A percentile compares a stretch with the other conserved stretches of the same genome.
Conservation (phyloP, 257 asterid species). For the Lithospermum erythrorhizon region DNA sequence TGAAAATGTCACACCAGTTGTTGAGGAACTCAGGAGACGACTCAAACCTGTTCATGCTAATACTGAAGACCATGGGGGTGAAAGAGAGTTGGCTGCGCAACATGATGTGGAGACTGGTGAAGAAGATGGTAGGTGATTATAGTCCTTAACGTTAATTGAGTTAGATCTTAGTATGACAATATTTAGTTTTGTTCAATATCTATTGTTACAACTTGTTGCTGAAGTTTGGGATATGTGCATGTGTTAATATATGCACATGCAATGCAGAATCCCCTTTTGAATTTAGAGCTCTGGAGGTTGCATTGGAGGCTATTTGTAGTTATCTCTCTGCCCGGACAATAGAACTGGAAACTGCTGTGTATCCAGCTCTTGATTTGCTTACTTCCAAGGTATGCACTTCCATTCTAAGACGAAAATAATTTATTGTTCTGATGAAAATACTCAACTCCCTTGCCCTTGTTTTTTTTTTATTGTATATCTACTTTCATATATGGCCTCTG, state of each 20-base stretch:
- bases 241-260: constrained; percentile 12
- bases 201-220: not conserved
- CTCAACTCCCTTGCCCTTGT: too few relatives aligned
- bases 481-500: too few relatives aligned
- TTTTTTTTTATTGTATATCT: too few relatives aligned
- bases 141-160: not conserved
- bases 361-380: constrained; percentile 88
- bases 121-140: constrained; percentile 57
- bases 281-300: constrained; percentile 80
- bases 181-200: too few relatives aligned
- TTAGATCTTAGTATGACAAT: not conserved
- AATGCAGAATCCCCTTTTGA: constrained; percentile 84
- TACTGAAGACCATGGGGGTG: constrained; percentile 49
- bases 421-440: not conserved
- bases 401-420: not conserved
- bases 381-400: constrained; percentile 61
- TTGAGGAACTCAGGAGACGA: constrained; percentile 76
- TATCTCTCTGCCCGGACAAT: constrained; percentile 66
- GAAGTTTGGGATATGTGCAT: not conserved
- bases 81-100: constrained; percentile 29
- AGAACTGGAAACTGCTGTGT: constrained; percentile 84
- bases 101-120: constrained; percentile 62
- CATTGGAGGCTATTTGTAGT: constrained; percentile 90
- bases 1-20: constrained; percentile 65
- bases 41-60: constrained; percentile 39